Base-by-base conservation (phyloP, 495 filamentous ascomycete genomes). In the Penicillium arizonense region DNA sequence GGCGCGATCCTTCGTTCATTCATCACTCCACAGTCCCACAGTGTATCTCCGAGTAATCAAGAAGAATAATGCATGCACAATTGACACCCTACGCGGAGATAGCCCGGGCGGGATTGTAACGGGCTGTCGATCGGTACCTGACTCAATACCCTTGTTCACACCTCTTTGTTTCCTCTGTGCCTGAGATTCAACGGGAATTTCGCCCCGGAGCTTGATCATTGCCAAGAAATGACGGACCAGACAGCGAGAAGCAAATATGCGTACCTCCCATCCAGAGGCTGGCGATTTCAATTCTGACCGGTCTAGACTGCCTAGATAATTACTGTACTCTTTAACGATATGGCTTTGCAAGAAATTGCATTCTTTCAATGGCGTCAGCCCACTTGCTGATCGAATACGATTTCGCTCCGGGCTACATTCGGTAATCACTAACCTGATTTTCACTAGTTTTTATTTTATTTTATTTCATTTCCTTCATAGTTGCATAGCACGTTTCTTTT, bases 271-370 rank as follows among this genome's bases (percentile, higher is more conserved):
- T 37, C 52, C 36, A 61, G 53, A 58, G 35, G 47, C 23, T 14
- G 37, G 16, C 3, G 32, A 64, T 67, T 67, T 48, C 10, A 43
- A 67, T 67, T 21, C 38, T 54, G 61, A 62, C 63, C 35, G 41
- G 61, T 59, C 63, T 67, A 67, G 53, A 53, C 63, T 64, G 7
- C 5, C 8, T 30, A 30, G 28, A 30, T 30, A 30, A 6, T 30
- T 30, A 7, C 7, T 30, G 28, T 30, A 7, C 28, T 30, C 28
- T 30, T 30, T 30, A 7, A 30, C 28, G 28, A 30, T 44, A 43
- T 53, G 50, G 40, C 39, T 47, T 46, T 32, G 16, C 44, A 36
- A 43, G 39, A 42, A 34, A 21, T 3, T 7, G 7, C 26, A 40
- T 14, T 30, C 35, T 24, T 26, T 12, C 26, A 50, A 62, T 57